phyloP scores from a whole-genome alignment of 108 stramenopile genomes.

The Ochromonas danica region DNA sequence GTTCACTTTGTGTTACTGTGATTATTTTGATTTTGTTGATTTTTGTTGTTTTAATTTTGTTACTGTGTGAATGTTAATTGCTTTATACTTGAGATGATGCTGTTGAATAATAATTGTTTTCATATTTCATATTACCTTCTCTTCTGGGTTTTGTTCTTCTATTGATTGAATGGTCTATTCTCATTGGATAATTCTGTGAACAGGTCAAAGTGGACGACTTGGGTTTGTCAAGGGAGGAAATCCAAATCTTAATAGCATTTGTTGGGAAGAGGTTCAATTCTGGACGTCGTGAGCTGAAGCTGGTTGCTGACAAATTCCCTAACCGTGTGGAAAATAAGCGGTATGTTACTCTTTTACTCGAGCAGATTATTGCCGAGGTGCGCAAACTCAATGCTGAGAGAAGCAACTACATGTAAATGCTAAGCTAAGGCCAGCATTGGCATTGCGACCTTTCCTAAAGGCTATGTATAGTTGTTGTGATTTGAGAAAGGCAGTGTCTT shows the following conservation, averaged over 20 bases:
- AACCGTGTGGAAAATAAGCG: background rate
- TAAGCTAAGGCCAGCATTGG: too few relatives aligned
- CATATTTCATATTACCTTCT: background rate
- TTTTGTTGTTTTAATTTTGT: background rate
- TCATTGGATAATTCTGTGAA: too few relatives aligned
- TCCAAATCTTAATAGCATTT: background rate
- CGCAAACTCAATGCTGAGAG: background rate
- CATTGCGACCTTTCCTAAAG: too few relatives aligned
- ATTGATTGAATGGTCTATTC: too few relatives aligned
- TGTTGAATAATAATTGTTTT: background rate
- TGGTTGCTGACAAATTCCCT: constrained; percentile 3
- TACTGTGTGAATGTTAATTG: background rate
- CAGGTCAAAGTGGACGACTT: background rate
- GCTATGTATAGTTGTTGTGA: too few relatives aligned
- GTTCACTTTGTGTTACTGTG: too few relatives aligned
- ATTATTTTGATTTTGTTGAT: too few relatives aligned
- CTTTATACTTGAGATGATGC: background rate
- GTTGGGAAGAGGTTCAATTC: background rate
- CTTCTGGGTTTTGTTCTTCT: too few relatives aligned
- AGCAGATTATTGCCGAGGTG: background rate
- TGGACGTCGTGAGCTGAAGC: background rate
- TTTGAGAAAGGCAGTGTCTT: too few relatives aligned
- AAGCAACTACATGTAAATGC: too few relatives aligned
- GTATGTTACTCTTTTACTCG: background rate
- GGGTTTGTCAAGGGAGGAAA: background rate